Evolutionary conservation across 176 grass and related monocot species (phyloP), one percentile per base, ranked within the genome.

Genomic region (Carex parvula): DNA sequence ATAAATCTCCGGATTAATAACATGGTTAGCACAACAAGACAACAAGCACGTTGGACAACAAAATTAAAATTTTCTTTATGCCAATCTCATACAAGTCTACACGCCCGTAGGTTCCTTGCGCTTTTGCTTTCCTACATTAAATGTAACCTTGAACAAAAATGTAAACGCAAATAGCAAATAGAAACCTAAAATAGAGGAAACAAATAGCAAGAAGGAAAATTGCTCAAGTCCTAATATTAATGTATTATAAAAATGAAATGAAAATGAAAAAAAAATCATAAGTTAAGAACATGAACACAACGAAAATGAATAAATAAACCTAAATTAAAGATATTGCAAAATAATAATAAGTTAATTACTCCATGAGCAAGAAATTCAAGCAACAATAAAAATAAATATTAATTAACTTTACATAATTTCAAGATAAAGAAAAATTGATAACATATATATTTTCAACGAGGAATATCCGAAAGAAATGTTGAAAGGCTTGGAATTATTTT

Each of bases 1-100:
- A 81, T 81, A 63, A 81, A 82, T 82, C 3, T 66, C 11, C 12
- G 11, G n/a, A 64, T 82, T 82, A 65, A 67, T 67, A 66, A 37
- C 41, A 24, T 48, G 13, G 13, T 3, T 70, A 82, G 53, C 42
- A 64, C 8, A 82, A 66, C 32, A 65, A 82, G 56, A 65, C 56
- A 82, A 82, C 80, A 65, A 82, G 70, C 60, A 82, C 60, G 63
- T 82, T 64, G 39, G 60, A 82, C 56, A 65, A 82, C 24, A 26
- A 26, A 26, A 26, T 26, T 26, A 26, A 29, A 26, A 26, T 12
- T 17, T 82, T 67, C 60, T 65, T 82, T 67, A 67, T 67, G 39
- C 33, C 39, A 81, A 20, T 81, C 35, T 81, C 57, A 62, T 61
- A 24, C 32, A 81, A 46, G 7, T 64, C 79, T 81, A 61, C 59